These are phyloP conservation scores for Ramichloridium luteum DNA, from an alignment of 2,329 filamentous ascomycete genomes.

Conservation along the genomic window DNA sequence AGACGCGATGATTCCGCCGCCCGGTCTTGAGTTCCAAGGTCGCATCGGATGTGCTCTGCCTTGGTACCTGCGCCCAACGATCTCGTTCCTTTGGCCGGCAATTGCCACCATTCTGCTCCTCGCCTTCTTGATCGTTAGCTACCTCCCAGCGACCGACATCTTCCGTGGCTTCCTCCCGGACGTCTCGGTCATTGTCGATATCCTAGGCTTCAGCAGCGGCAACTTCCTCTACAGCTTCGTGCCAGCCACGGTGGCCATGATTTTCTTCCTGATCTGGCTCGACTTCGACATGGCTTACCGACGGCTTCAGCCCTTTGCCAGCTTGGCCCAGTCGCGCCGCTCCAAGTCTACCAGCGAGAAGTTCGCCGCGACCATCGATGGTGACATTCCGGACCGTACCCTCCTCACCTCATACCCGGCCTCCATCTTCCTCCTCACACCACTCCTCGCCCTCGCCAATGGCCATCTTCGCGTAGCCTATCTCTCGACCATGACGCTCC, in stretches of 20 bases:
- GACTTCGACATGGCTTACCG: slow-evolving; percentile 54
- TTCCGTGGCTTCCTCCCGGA: slow-evolving; percentile 59
- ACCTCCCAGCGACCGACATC: slow-evolving; percentile 53
- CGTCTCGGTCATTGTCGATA: slow-evolving; percentile 37
- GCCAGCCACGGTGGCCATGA: slow-evolving; percentile 53
- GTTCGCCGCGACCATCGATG: slow-evolving; percentile 22
- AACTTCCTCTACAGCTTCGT: slow-evolving; percentile 80
- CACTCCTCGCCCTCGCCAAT: slow-evolving; percentile 46
- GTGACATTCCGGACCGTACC: slow-evolving; percentile 49
- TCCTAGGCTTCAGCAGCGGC: slow-evolving; percentile 61
- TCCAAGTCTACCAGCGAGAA: slow-evolving; percentile 9
- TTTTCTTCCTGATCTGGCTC: slow-evolving; percentile 56
- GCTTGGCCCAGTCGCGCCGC: slow-evolving; percentile 32
- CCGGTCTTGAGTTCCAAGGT: too few species aligned
- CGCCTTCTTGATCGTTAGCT: slow-evolving; percentile 66
- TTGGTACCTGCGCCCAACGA: slow-evolving; percentile 58
- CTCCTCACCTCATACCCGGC: slow-evolving; percentile 61
- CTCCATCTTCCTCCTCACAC: slow-evolving; percentile 49
- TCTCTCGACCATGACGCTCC: slow-evolving; percentile 46
- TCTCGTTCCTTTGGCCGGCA: slow-evolving; percentile 54
- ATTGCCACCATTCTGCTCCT: slow-evolving; percentile 49
- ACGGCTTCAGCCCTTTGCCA: slow-evolving; percentile 56
- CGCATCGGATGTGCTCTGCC: slow-evolving; percentile 36
- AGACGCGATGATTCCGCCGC: slow-evolving; percentile 19
- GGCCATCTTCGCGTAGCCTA: slow-evolving; percentile 54